Percentiles rank a stretch among this genome's conserved stretches.
These are phyloP conservation scores for Davidsoniella neocaledoniae DNA, from an alignment of 2,329 filamentous ascomycete species.

Conservation along the genomic window DNA sequence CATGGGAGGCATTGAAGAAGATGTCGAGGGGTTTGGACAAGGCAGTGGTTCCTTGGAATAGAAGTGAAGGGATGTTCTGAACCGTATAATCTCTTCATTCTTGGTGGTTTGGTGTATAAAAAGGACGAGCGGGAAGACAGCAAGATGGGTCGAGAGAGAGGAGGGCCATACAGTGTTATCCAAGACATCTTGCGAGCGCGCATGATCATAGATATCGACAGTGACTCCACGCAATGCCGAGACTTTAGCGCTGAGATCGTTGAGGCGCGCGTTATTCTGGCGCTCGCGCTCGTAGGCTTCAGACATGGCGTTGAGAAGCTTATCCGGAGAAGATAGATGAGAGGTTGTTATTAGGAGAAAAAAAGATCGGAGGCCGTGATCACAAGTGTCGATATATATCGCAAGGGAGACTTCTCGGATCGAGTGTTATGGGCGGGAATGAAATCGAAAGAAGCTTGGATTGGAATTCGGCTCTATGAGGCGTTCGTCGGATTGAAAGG, in stretches of 20 bases:
- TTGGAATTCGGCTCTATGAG: no score
- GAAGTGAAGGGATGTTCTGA: not conserved
- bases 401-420: no score
- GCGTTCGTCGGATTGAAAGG: no score
- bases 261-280: slow-evolving; percentile 90
- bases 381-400: no score
- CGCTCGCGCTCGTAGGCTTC: slow-evolving; percentile 65
- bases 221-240: slow-evolving; percentile 84
- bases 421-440: no score
- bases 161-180: slow-evolving; percentile 54
- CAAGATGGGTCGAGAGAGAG: not conserved
- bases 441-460: no score
- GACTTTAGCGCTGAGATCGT: slow-evolving; percentile 81
- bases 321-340: no score
- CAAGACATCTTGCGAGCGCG: slow-evolving; percentile 71
- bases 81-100: not conserved
- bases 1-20: not conserved
- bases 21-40: not conserved
- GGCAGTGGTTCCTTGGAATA: no score
- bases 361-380: no score
- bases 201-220: slow-evolving; percentile 95
- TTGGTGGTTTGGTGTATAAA: not conserved
- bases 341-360: no score
- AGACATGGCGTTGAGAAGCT: slow-evolving; percentile 34
- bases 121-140: slow-evolving; percentile 1